A percentile compares a stretch with the other conserved stretches of the same genome.
phyloP scores from a whole-genome alignment of 2,329 filamentous ascomycete species.

The Diaporthe vexans region DNA sequence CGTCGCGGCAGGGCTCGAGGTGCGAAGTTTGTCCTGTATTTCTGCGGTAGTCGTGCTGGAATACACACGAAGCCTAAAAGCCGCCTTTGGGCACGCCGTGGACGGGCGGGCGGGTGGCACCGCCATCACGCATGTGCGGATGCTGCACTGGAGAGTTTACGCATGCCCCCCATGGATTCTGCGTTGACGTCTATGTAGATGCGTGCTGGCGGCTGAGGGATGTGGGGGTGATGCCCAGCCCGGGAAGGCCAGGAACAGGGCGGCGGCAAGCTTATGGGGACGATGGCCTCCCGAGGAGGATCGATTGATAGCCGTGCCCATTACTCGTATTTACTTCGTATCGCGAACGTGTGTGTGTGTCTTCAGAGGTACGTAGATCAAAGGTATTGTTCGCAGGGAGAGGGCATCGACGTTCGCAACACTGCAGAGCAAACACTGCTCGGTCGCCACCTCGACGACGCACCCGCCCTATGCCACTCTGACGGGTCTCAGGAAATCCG shows the following conservation, averaged over 20 bases:
- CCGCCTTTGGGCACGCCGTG: too few species aligned
- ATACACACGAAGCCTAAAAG: neutral
- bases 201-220: neutral
- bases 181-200: neutral
- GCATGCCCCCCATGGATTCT: neutral
- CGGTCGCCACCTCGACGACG: constrained; percentile 3
- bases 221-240: constrained; percentile 9
- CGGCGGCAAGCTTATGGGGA: neutral
- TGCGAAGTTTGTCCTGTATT: neutral
- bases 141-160: too few species aligned
- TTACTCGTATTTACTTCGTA: neutral
- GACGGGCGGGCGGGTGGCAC: constrained; percentile 6
- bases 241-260: neutral
- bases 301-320: neutral
- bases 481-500: constrained; percentile 13
- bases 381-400: neutral
- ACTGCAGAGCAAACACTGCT: constrained; percentile 2
- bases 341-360: neutral
- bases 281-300: neutral
- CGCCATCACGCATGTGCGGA: neutral
- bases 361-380: neutral
- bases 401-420: neutral
- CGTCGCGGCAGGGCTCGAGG: neutral
- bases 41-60: neutral
- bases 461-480: neutral